Evolutionary conservation across 805 yeast species (phyloP), one percentile per base, ranked within the genome.

Genomic region (Jamesozyma gamospora): DNA sequence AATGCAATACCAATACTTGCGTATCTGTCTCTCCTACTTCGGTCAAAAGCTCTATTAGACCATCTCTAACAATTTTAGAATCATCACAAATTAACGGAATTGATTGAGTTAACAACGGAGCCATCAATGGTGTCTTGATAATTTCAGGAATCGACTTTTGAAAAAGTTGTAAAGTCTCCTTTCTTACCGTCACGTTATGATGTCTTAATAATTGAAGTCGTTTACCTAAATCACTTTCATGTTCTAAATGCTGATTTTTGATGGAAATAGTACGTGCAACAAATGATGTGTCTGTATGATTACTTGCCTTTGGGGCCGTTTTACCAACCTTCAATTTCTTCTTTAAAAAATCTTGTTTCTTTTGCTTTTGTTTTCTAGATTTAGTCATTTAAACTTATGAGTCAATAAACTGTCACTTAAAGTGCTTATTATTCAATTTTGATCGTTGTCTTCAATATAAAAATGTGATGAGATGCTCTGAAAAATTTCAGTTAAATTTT

Each of bases 291-390:
- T 82, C 90, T 4, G 98, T 92, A 42, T 71, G 75, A 55, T 86
- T 85, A 15, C 77, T 74, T 5, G 87, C 77, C 46, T 75, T 75
- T 5, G 77, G 75, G 15, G 75, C 74, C 2, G 81, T 67, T 60
- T 92, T 92, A 41, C 98, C 98, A 27, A 92, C 96, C 53, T 73
- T 81, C 38, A 92, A 72, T 66, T 85, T 90, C 43, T 81, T 58
- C 67, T 71, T 50, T 60, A 74, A 34, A 77, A 75, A 49, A 57
- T 74, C 78, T 60, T 73, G 46, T 43, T 58, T 61, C 50, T 63
- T 65, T 34, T 60, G 58, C 39, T 63, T 65, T 46, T 62, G 64
- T 50, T 64, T 65, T 35, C 54, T 51, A 3, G 56, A 42, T 47
- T 62, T 65, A 9, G 59, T 55, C 58, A 64, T 63, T 25, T 4